Conservation (phyloP, 352 stramenopile species). For the Phytophthora sp. region DNA sequence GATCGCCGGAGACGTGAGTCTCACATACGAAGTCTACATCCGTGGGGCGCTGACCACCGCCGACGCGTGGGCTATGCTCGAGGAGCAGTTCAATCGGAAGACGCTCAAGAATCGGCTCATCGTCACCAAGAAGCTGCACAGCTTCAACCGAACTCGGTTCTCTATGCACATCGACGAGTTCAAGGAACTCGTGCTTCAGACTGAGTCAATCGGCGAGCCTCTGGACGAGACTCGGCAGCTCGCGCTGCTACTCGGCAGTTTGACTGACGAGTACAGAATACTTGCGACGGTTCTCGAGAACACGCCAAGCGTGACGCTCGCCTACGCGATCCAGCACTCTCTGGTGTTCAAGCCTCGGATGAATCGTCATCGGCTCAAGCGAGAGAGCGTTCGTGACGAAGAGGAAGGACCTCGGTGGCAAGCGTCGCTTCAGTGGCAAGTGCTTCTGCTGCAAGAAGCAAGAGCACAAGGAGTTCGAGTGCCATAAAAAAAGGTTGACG, state of each 20-base stretch:
- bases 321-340: constrained; percentile 11
- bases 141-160: constrained; percentile 29
- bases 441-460: constrained; percentile 27
- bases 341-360: constrained; percentile 12
- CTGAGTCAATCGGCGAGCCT: constrained; percentile 9
- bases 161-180: background rate
- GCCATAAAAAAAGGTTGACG: constrained; percentile 11
- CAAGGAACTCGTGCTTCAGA: constrained; percentile 12
- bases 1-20: constrained; percentile 15
- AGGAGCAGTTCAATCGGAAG: constrained; percentile 25
- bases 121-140: constrained; percentile 23
- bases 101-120: constrained; percentile 39
- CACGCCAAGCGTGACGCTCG: constrained; percentile 10
- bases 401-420: constrained; percentile 2
- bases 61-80: constrained; percentile 16
- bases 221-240: constrained; percentile 2
- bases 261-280: constrained; percentile 29
- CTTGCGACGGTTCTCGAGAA: constrained; percentile 10
- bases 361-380: constrained; percentile 24
- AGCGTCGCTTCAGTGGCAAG: constrained; percentile 13
- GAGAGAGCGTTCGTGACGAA: constrained; percentile 17
- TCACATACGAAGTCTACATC: constrained; percentile 30
- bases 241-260: constrained; percentile 18
- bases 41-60: background rate
- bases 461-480: constrained; percentile 18